Evolutionary conservation across 2,329 filamentous ascomycete genomes (phyloP), one percentile per base, ranked within the genome.

Genomic region (Alternaria sp.): DNA sequence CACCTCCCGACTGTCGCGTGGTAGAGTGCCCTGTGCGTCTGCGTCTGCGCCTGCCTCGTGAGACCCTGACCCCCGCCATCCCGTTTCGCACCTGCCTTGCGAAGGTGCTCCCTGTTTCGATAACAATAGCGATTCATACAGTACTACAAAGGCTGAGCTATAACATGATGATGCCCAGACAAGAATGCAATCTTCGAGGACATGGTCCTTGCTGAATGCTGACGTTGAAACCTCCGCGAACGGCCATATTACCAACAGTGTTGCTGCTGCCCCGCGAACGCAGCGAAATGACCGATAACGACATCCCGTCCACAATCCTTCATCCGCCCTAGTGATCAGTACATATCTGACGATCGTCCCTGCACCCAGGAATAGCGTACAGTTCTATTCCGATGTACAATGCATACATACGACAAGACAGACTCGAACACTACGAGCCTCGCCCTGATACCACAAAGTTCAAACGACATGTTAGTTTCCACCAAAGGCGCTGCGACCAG

Each of bases 21-120:
- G 60, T 55, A 15, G 44, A 36, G 49, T 62, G 56, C 44, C 59
- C 60, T 55, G 60, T 62, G 60, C 60, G 60, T 40, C 44, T 62
- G 60, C 60, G 60, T 40, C 44, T 57, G 46, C 17, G 47, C 54
- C 59, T 52, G 45, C 49, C 36, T 36, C 46, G 52, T 45, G 36
- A 57, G 49, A 54, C 49, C 30, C 55, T 49, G 49, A 59, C 49
- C 55, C 59, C 59, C 59, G 52, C 52, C 53, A 45, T 61, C 51
- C 36, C 13, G 15, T 43, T 52, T 61, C 59, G 53, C 53, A 57
- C 53, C 46, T 61, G 59, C 19, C 23, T 51, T 57, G 59, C 15
- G 52, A 61, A 26, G 46, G 21, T 3, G n/a, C 54, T 32, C 49
- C 44, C 47, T 43, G 23, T 26, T 43, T 17, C 11, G 49, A 13